Conservation (phyloP, 2,329 filamentous ascomycete genomes). For the Zasmidium angulare region DNA sequence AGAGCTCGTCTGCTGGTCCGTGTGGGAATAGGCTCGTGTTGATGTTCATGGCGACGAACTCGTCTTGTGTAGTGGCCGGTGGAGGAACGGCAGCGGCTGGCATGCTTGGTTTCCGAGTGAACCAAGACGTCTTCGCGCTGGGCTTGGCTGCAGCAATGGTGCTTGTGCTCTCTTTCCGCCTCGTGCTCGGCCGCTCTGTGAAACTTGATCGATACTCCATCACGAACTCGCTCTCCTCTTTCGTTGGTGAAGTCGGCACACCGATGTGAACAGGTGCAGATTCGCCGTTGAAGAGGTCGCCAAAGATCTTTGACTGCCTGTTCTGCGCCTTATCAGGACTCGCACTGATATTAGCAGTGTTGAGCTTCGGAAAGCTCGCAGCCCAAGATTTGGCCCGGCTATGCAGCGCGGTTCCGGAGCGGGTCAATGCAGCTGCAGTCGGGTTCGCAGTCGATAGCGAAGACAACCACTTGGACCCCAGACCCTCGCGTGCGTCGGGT, state of each 20-base stretch:
- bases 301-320: conserved; percentile 27
- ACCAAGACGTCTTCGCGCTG: conserved; percentile 30
- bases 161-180: conserved; percentile 14
- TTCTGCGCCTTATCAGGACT: conserved; percentile 2
- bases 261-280: conserved; percentile 36
- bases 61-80: conserved; percentile 39
- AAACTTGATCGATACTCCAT: conserved; percentile 38
- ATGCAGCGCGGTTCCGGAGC: conserved; percentile 31
- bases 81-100: conserved; percentile 11
- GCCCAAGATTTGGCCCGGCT: conserved; percentile 33
- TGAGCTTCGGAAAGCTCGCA: conserved; percentile 30
- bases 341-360: conserved; percentile 13
- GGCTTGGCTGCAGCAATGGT: conserved; percentile 4
- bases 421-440: conserved; percentile 30
- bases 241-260: conserved; percentile 28
- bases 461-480: conserved; percentile 29
- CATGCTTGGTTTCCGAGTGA: conserved; percentile 27
- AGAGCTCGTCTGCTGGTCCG: conserved; percentile 48
- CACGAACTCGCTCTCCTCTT: conserved; percentile 34
- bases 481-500: conserved; percentile 22
- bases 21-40: conserved; percentile 55
- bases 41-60: conserved; percentile 57
- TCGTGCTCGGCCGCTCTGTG: conserved; percentile 29
- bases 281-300: conserved; percentile 35
- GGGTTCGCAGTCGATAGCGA: conserved; percentile 28